A percentile compares a stretch with the other conserved stretches of the same genome.
phyloP scores from a whole-genome alignment of 2,329 filamentous ascomycete species.

The Fusarium sp. region DNA sequence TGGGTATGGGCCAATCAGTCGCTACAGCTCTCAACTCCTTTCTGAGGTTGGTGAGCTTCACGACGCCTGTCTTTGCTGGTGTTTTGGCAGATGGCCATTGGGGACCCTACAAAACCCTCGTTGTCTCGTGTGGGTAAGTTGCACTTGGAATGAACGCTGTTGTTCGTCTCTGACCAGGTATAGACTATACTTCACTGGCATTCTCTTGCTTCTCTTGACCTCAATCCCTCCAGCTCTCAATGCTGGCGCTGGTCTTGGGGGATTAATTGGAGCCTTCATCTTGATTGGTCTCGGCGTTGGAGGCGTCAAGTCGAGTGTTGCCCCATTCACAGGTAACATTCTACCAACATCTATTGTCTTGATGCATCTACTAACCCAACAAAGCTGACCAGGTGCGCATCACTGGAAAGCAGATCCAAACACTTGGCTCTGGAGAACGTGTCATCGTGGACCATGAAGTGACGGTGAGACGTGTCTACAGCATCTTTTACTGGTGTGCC shows the following conservation, averaged over 20 bases:
- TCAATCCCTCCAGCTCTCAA: not conserved
- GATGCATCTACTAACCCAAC: not conserved
- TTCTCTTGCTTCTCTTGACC: not conserved
- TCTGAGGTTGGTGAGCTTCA: not conserved
- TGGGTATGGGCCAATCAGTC: not conserved
- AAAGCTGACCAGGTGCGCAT: not conserved
- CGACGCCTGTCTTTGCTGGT: not conserved
- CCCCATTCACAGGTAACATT: not conserved
- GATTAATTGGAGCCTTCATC: not conserved
- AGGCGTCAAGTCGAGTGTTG: slow-evolving; percentile 3
- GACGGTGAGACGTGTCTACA: slow-evolving; percentile 74
- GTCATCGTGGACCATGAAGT: slow-evolving; percentile 77
- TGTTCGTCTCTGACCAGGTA: not conserved
- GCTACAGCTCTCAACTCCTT: slow-evolving; percentile 1
- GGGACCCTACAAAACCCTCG: not conserved
- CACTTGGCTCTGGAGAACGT: slow-evolving; percentile 55
- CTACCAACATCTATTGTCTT: not conserved
- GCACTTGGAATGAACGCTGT: not conserved
- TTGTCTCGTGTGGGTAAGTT: not conserved
- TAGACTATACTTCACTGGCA: not conserved
- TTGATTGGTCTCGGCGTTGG: not conserved
- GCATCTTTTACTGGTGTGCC: slow-evolving; percentile 70
- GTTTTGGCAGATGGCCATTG: not conserved
- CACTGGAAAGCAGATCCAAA: not conserved
- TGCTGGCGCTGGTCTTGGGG: not conserved